Evolutionary conservation across 2,329 filamentous ascomycete genomes (phyloP), one percentile per base, ranked within the genome.

Genomic region (Metarhizium humberi): DNA sequence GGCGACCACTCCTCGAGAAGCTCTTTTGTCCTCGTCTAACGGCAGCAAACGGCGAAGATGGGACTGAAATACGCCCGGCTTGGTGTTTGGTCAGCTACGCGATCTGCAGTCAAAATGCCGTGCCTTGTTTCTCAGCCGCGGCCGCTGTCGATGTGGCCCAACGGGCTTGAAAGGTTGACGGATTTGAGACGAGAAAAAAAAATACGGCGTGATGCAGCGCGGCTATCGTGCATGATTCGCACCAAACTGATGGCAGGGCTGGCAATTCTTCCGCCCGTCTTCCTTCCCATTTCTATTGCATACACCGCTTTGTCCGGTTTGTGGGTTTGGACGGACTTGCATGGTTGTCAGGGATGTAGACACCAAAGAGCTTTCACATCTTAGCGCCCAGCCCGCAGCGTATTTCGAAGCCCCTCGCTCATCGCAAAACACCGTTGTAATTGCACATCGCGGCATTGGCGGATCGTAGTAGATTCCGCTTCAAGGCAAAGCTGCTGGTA

Each of bases 351-450:
- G 40, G 29, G 45, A 47, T 50, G 48, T 42, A 54, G 25, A 55
- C 34, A 30, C 36, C 32, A 50, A 46, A 55, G 52, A 54, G 46
- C 55, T 43, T 57, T 63, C 56, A 58, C 58, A 57, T 61, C 58
- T 66, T 66, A 66, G 64, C 64, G 64, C 64, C 61, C 51, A 58
- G 46, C 52, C 11, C 30, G 34, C 45, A 40, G 18, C 10, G 18
- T 4, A n/a, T 20, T 48, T 11, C 32, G 20, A 53, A 20, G n/a
- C 32, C 14, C 30, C 30, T 49, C 45, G 20, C 11, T 43, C 51
- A 48, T 48, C 20, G 7, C 45, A 48, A 29, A 71, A 16, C 48
- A 50, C 29, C 32, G 18, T 50, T 30, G n/a, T 13, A 13, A 50
- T 38, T 36, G 16, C 29, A 8, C 10, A 38, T 25, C 25, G 25